Conservation (phyloP, 2,329 filamentous ascomycete genomes). For the Penicillium oxalicum region DNA sequence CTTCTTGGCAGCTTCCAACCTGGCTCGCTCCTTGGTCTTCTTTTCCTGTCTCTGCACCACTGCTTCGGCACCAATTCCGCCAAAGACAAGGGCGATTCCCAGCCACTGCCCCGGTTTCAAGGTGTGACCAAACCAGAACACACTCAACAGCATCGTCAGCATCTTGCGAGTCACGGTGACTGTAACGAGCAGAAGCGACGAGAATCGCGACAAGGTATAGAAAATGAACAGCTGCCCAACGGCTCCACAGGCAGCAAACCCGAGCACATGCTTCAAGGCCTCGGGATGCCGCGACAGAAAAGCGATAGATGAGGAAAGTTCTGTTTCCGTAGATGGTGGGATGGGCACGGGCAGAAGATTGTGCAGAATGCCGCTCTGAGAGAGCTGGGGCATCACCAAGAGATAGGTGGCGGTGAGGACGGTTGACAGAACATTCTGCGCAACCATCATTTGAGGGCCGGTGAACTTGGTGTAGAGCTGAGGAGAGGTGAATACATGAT, state of each 20-base stretch:
- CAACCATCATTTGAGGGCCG: constrained; percentile 99
- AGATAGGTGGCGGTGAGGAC: constrained; percentile 71
- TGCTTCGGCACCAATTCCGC: constrained; percentile 87
- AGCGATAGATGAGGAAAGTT: constrained; percentile 69
- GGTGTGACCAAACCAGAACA: constrained; percentile 87
- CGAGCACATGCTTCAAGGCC: constrained; percentile 81
- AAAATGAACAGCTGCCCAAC: constrained; percentile 97
- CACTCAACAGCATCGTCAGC: constrained; percentile 97
- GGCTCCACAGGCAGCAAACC: constrained; percentile 84
- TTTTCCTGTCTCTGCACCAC: constrained; percentile 77
- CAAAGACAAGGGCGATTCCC: constrained; percentile 87
- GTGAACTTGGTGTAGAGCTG: constrained; percentile 67
- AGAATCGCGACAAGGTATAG: constrained; percentile 89
- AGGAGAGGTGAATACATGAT: constrained; percentile 73
- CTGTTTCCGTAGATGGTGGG: constrained; percentile 56
- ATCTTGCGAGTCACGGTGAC: constrained; percentile 98
- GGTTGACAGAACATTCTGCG: constrained; percentile 85
- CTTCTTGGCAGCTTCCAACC: constrained; percentile 37
- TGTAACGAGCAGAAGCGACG: constrained; percentile 83
- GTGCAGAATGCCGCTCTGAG: constrained; percentile 57
- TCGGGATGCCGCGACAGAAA: constrained; percentile 76
- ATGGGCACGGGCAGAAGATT: constrained; percentile 62
- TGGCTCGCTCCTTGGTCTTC: constrained; percentile 66
- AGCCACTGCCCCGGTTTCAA: constrained; percentile 88
- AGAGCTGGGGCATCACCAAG: constrained; percentile 71